Evolutionary conservation across 2,329 filamentous ascomycete genomes (phyloP).

Genomic region (Fusarium clavum): DNA sequence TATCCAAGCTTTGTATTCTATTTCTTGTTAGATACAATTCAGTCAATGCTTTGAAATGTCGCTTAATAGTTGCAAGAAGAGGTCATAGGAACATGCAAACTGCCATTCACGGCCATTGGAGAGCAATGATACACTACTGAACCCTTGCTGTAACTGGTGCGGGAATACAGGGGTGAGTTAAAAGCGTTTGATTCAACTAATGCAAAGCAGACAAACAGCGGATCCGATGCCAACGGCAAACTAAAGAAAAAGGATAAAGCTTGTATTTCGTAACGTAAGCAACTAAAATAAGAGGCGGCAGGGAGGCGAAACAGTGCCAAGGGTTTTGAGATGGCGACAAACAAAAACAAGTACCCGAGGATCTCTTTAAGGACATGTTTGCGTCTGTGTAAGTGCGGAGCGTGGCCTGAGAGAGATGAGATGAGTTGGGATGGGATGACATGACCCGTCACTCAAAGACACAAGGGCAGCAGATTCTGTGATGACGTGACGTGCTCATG

Average conservation of each 20-base stretch:
- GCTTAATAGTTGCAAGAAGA: neutral
- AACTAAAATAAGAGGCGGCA: neutral
- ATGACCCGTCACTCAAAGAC: slow-evolving; percentile 23
- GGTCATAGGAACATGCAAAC: neutral
- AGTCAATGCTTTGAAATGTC: neutral
- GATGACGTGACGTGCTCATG: slow-evolving; percentile 12
- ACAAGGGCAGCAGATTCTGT: slow-evolving; percentile 10
- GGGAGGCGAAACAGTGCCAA: neutral
- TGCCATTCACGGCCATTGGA: neutral
- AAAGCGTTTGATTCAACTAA: slow-evolving; percentile 10
- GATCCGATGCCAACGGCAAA: slow-evolving; percentile 14
- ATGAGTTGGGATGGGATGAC: slow-evolving; percentile 37
- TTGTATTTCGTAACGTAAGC: neutral
- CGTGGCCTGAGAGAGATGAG: slow-evolving; percentile 28
- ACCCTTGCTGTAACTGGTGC: slow-evolving; percentile 3
- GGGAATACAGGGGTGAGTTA: slow-evolving; percentile 10
- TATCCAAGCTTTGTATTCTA: neutral
- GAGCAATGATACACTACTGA: neutral
- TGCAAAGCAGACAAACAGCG: slow-evolving; percentile 15
- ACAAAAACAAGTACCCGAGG: slow-evolving; percentile 16
- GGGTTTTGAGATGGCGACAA: slow-evolving; percentile 14
- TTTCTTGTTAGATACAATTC: neutral
- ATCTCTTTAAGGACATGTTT: slow-evolving; percentile 32
- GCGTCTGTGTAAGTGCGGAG: slow-evolving; percentile 37
- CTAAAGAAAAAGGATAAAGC: neutral